Conservation (phyloP, 352 stramenopile species). For the Globisporangium recalcitrans region DNA sequence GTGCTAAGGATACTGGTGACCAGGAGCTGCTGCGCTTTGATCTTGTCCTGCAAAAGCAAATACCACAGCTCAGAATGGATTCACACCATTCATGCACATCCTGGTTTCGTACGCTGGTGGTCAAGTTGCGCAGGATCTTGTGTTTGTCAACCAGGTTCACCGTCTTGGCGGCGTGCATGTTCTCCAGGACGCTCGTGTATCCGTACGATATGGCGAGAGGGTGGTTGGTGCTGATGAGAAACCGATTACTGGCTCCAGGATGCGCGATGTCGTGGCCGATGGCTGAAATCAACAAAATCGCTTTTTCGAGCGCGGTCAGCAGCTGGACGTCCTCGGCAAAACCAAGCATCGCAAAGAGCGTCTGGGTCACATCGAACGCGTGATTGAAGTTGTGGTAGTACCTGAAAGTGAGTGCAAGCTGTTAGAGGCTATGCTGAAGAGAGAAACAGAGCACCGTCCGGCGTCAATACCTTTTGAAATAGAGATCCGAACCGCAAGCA, state of each 20-base stretch:
- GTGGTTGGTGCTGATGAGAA: slow-evolving; percentile 19
- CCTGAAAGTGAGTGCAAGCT: not conserved
- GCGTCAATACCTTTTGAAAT: slow-evolving; percentile 13
- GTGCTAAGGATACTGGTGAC: slow-evolving; percentile 25
- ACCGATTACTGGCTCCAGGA: slow-evolving; percentile 26
- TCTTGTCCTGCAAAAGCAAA: slow-evolving; percentile 10
- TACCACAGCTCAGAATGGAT: not conserved
- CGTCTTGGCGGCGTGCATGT: slow-evolving; percentile 28
- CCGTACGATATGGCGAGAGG: slow-evolving; percentile 17
- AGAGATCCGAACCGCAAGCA: not conserved
- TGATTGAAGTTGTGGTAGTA: slow-evolving; percentile 31
- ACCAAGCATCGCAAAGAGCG: slow-evolving; percentile 23
- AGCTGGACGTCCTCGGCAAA: slow-evolving; percentile 12
- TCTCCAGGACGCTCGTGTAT: slow-evolving; percentile 20
- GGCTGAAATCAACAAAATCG: slow-evolving; percentile 20
- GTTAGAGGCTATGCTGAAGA: not conserved
- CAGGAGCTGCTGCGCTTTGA: slow-evolving; percentile 19
- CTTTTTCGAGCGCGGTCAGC: slow-evolving; percentile 18
- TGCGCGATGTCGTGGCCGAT: slow-evolving; percentile 28
- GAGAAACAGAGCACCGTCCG: not conserved
- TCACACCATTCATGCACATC: too few species aligned
- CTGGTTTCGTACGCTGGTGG: slow-evolving; percentile 5
- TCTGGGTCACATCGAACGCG: slow-evolving; percentile 27
- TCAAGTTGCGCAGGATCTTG: slow-evolving; percentile 15
- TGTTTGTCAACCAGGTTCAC: slow-evolving; percentile 15